Base-by-base conservation (phyloP, 768 basidiomycete genomes). In the Phylloporus sp. region DNA sequence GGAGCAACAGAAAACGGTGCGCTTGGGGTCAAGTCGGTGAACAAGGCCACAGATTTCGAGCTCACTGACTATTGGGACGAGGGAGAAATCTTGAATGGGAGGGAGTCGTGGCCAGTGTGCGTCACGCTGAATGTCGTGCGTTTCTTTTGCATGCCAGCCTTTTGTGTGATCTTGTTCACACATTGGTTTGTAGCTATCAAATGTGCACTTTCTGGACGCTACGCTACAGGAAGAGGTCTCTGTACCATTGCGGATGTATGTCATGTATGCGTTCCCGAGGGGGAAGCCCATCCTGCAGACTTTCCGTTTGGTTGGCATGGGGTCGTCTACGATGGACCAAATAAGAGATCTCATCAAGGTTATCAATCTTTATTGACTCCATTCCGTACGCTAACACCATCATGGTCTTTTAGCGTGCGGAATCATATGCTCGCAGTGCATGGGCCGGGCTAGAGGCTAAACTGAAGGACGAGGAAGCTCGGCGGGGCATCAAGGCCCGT, bases 31-130 rank as follows among this genome's bases (percentile, higher is more conserved):
- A 73, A 81, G 34, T 57, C 54, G 29, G 67, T 73, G 32, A 65
- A 64, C 22, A 67, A 68, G 9, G 86, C 83, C 11, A 80, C 81
- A 9, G 92, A 95, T 66, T 94, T 94, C 58, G 92, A 95, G 70
- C 76, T 94, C 20, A 78, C 83, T 11, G 91, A 95, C 65, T 88
- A 85, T 55, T 91, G 89, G 88, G 91, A 91, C 60, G 88, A 90
- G 56, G 92, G 92, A 0, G 85, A 84, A 50, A 67, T 73, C 16
- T 62, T 92, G 26, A 76, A 72, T 34, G 84, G 83, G 2, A 73
- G 82, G 54, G 80, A 86, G 2, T 58, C 63, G 12, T 88, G 91
- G 83, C 92, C 91, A 0, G 75, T 94, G 5, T 82, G 82, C 54
- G 70, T 92, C 23, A 91, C 90, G 2, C 64, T 94, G 47, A 91